phyloP scores from a whole-genome alignment of 2,329 filamentous ascomycete species.

The Ophiostoma sp. region DNA sequence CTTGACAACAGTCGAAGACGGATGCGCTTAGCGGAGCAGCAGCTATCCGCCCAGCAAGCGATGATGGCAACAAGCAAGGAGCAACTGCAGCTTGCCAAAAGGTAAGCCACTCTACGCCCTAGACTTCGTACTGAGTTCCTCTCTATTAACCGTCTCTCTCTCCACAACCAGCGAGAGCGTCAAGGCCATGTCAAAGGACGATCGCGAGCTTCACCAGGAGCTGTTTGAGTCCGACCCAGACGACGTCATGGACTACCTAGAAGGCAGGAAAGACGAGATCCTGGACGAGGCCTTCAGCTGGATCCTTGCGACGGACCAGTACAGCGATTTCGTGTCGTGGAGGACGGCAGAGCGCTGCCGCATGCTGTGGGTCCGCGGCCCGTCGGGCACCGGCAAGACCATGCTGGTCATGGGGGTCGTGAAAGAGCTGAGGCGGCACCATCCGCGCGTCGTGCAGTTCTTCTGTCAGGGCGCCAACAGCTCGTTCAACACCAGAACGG shows the following conservation, averaged over 20 bases:
- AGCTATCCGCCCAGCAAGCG: no score
- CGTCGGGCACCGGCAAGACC: neutral
- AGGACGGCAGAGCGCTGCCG: neutral
- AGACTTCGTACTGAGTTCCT: no score
- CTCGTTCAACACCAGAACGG: neutral
- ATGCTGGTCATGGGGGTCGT: slow-evolving; percentile 4
- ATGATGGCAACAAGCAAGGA: no score
- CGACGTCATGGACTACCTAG: neutral
- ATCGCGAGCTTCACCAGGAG: neutral
- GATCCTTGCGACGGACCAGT: neutral
- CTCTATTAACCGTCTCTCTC: no score
- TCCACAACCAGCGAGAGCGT: no score
- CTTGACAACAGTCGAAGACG: no score
- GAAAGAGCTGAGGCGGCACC: neutral
- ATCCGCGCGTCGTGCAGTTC: neutral
- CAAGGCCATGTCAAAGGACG: no score
- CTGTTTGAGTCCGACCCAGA: neutral
- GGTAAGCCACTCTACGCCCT: no score
- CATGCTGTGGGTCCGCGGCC: neutral
- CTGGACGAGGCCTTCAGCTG: neutral
- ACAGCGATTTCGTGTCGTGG: neutral
- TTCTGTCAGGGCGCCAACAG: neutral
- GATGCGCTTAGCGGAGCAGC: no score
- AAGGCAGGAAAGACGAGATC: neutral
- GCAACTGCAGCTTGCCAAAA: no score